Base-by-base conservation (phyloP, 139 green algal genomes). In the Chlamydomonas incerta region DNA sequence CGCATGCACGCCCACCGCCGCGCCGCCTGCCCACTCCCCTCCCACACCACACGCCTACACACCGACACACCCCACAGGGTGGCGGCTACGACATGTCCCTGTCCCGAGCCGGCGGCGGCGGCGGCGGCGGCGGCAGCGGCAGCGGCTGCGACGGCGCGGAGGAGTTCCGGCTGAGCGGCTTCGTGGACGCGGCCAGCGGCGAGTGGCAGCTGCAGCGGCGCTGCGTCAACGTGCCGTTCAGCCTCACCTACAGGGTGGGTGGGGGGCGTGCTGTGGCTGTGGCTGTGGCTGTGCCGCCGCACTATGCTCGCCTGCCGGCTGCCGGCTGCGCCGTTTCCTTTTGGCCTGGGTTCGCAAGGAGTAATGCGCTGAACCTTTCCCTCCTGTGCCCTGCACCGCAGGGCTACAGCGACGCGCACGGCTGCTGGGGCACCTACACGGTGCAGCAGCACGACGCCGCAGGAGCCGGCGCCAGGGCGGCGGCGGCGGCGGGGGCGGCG, bases 401-500 rank as follows among this genome's bases (percentile, higher is more conserved):
- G 77, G 77, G 77, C 20, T 83, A 74, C 65, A 83, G 77, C 63
- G 77, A 83, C 77, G 77, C 77, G 17, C 50, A 74, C 46, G 77
- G 77, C 77, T 83, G 77, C 63, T 83, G 77, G 77, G 77, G 77
- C 23, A 66, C 46, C 4, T 83, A 66, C 77, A 66, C 63, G 13
- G 77, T 74, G 75, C 75, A 83, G 75, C 75, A 62, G 28, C 35
- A 63, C 8, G 33, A 34, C 10, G 47, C 28, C n/a, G 46, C 31
- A 9, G 33, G 21, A n/a, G 47, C 47, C 26, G 72, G 11, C 20
- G 58, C n/a, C 6, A 31, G n/a, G 4, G 46, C 72, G 50, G 72
- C 14, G 33, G 50, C 8, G 18, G 55, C 15, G 33, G 52, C n/a
- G 10, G 74, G 3, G 9, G 34, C 31, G 20, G 73, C 31, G n/a